These are phyloP conservation scores for Mycena floridula DNA, from an alignment of 768 basidiomycete genomes.

Conservation along the genomic window DNA sequence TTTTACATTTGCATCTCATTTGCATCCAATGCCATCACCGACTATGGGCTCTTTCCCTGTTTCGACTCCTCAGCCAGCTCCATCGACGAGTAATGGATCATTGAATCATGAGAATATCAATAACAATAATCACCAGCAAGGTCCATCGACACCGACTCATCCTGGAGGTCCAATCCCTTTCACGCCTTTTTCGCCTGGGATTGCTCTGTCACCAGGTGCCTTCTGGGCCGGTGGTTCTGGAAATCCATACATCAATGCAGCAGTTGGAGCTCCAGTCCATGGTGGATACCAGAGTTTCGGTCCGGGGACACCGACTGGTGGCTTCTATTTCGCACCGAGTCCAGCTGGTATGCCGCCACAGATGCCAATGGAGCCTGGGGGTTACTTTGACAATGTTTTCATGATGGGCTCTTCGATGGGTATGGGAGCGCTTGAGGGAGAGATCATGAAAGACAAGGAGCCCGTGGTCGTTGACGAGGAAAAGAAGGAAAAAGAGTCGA, in stretches of 20 bases:
- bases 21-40: slow-evolving; percentile 12
- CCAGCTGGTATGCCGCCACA: not conserved
- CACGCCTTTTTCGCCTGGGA: slow-evolving; percentile 59
- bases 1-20: slow-evolving; percentile 72
- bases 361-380: slow-evolving; percentile 25
- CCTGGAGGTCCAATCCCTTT: slow-evolving; percentile 7
- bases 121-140: too few species aligned
- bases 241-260: slow-evolving; percentile 47
- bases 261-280: slow-evolving; percentile 55
- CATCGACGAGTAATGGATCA: too few species aligned
- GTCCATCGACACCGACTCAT: too few species aligned
- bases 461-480: too few species aligned
- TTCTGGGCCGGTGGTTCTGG: slow-evolving; percentile 68
- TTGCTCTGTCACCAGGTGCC: slow-evolving; percentile 67
- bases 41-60: slow-evolving; percentile 8
- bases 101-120: too few species aligned
- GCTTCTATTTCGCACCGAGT: slow-evolving; percentile 1
- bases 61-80: slow-evolving; percentile 4
- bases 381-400: slow-evolving; percentile 33
- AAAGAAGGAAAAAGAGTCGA: too few species aligned
- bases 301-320: slow-evolving; percentile 7
- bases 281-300: slow-evolving; percentile 8
- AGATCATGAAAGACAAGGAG: too few species aligned
- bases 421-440: too few species aligned
- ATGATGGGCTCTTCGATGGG: too few species aligned